Evolutionary conservation across 495 filamentous ascomycete genomes (phyloP), one percentile per base, ranked within the genome.

Genomic region (Viridothelium virens): DNA sequence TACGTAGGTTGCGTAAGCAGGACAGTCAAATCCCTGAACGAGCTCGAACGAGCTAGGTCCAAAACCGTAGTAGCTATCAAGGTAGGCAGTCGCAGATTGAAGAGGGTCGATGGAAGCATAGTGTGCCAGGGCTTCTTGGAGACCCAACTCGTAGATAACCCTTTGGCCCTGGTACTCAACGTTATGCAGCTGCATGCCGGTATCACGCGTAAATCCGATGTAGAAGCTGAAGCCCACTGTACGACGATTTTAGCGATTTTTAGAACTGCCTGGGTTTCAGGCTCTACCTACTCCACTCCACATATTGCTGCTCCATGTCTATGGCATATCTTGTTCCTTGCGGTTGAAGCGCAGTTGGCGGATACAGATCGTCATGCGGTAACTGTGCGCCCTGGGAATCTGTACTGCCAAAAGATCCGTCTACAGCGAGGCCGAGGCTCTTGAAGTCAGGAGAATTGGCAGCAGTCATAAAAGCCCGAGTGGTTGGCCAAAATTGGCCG

Each of bases 101-200:
- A 78, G 74, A 11, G 82, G 82, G 65, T 84, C 80, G 67, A 77
- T 78, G 11, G 79, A 79, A 7, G 81, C 82, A 68, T 84, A 85
- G 69, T 84, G 82, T 2, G 83, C 77, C 56, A 85, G 69, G 2
- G 82, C 83, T 71, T 86, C 82, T 71, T 85, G 81, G 0, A 85
- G 70, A 9, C 79, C 78, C 41, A 85, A 75, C 70, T 85, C 82
- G 71, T 85, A 84, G 48, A 85, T 74, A 38, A 85, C 76, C 12
- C 81, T 72, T 61, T 83, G 74, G 18, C 80, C 82, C 67, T 84
- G 79, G 73, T 80, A 84, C 25, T 74, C 72, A 41, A 86, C 78
- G 68, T 85, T 75, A 67, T 77, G 79, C n/a, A 84, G 68, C 16
- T 69, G 63, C 56, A 84, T 67, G 31, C 81, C 81, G 2, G 76